Evolutionary conservation across 306 rosid species (phyloP).

Genomic region (Vicia sativa): DNA sequence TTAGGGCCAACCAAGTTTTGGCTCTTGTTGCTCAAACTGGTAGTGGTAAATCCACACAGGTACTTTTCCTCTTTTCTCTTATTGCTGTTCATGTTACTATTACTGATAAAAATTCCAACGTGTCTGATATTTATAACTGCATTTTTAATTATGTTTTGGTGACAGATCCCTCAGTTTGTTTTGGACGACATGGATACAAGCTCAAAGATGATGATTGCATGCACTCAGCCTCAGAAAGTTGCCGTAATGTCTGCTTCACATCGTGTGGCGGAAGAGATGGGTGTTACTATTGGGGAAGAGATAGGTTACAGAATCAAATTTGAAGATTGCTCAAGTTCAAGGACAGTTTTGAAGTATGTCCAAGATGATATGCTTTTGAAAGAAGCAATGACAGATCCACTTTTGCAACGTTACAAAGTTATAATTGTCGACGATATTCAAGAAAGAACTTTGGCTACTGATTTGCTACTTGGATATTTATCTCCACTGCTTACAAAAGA

Average conservation of each 20-base stretch:
- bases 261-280: conserved; percentile 99
- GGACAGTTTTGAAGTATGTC: conserved; percentile 80
- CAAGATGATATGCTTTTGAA: conserved; percentile 22
- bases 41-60: no score
- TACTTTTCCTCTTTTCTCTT: no score
- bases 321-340: conserved; percentile 88
- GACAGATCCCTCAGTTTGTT: conserved; percentile 89
- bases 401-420: conserved; percentile 72
- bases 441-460: no score
- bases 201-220: conserved; percentile 76
- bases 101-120: no score
- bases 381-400: conserved; percentile 88
- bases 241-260: conserved; percentile 95
- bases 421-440: no score
- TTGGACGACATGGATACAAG: conserved; percentile 72
- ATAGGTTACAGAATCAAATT: conserved; percentile 96
- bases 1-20: no score
- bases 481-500: no score
- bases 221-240: conserved; percentile 93
- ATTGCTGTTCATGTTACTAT: no score
- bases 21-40: no score
- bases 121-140: no score
- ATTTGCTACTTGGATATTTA: no score
- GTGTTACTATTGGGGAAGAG: conserved; percentile 73
- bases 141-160: no score